These are phyloP conservation scores for Kockovaella imperatae DNA, from an alignment of 768 basidiomycete genomes.

Conservation along the genomic window DNA sequence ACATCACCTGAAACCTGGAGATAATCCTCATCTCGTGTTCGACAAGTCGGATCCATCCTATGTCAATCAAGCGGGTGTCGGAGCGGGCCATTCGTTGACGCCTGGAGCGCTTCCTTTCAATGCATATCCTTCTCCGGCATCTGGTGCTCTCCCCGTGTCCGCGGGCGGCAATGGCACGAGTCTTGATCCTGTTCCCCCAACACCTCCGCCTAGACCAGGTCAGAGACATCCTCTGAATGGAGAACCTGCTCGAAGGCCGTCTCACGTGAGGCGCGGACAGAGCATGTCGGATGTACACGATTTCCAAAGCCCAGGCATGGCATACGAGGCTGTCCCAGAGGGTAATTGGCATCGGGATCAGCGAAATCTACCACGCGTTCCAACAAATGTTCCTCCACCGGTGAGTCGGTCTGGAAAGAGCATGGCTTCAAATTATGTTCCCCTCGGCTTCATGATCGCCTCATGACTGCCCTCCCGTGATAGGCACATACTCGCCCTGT, in stretches of 20 bases:
- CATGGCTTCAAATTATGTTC: not conserved
- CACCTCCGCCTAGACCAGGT: not conserved
- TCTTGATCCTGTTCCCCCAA: not conserved
- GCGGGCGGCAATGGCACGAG: too few relatives aligned
- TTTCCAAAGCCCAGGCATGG: too few relatives aligned
- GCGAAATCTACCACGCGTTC: conserved; percentile 6
- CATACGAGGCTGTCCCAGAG: too few relatives aligned
- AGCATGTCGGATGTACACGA: too few relatives aligned
- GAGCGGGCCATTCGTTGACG: conserved; percentile 34
- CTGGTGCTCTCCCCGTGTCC: conserved; percentile 1
- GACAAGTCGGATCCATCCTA: not conserved
- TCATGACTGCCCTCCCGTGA: too few relatives aligned
- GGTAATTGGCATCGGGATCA: too few relatives aligned
- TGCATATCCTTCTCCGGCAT: conserved; percentile 11
- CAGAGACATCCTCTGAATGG: too few relatives aligned
- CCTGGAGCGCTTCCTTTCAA: conserved; percentile 25
- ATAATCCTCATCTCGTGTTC: conserved; percentile 15
- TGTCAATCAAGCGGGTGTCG: conserved; percentile 20
- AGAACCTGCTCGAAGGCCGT: too few relatives aligned
- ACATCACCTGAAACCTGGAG: conserved; percentile 11
- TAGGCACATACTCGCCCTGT: too few relatives aligned
- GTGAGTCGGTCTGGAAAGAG: conserved; percentile 4
- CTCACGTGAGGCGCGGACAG: too few relatives aligned
- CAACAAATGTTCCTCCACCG: conserved; percentile 11
- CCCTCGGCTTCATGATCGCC: not conserved